A percentile compares a stretch with the other conserved stretches of the same genome.
These are phyloP conservation scores for Solanum dulcamara DNA, from an alignment of 257 asterid species.

Conservation along the genomic window DNA sequence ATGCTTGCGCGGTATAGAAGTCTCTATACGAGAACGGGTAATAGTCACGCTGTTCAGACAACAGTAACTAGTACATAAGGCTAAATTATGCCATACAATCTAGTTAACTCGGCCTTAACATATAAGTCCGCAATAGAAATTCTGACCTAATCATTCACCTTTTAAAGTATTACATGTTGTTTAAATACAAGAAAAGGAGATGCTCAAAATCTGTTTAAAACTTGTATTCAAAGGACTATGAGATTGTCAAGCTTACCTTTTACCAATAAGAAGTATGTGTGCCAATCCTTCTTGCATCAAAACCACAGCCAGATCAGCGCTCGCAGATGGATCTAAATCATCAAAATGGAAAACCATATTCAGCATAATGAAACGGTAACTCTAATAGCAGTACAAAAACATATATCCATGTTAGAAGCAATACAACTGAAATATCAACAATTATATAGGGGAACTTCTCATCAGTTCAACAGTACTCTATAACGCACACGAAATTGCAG, in stretches of 20 bases:
- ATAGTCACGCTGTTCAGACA: constrained; percentile 59
- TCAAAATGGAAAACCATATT: constrained; percentile 7
- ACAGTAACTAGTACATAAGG: background rate
- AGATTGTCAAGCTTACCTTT: constrained; percentile 40
- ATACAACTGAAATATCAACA: background rate
- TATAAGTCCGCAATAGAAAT: background rate
- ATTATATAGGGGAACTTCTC: background rate
- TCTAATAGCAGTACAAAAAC: background rate
- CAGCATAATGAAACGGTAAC: background rate
- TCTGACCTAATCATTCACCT: background rate
- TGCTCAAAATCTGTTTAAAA: background rate
- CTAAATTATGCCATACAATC: background rate
- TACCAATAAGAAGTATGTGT: constrained; percentile 76
- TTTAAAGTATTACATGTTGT: background rate
- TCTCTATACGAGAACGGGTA: constrained; percentile 76
- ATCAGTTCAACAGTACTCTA: background rate
- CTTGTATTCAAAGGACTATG: background rate
- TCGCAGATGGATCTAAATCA: constrained; percentile 72
- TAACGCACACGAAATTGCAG: background rate
- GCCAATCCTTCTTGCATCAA: constrained; percentile 97
- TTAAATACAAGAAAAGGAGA: background rate
- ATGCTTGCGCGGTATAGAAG: constrained; percentile 96
- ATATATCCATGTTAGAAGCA: background rate
- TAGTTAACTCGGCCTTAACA: background rate
- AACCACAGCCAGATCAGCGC: constrained; percentile 90